phyloP scores from a whole-genome alignment of 129 eudicot genomes.

The Apium graveolens region DNA sequence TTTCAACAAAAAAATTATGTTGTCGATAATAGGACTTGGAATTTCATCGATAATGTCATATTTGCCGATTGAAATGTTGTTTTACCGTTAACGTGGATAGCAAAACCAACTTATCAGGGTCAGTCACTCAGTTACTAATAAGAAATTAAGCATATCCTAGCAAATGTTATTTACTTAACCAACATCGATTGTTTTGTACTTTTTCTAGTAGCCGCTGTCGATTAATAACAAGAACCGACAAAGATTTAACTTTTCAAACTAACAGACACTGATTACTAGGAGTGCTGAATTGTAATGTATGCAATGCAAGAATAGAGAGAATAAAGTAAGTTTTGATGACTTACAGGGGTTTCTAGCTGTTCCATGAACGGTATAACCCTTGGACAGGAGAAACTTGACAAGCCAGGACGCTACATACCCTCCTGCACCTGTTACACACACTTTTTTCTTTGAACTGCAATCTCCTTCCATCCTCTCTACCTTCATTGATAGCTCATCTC shows the following conservation, averaged over 20 bases:
- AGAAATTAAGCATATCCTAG: too few relatives aligned
- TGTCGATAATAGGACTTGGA: too few relatives aligned
- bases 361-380: conserved; percentile 17
- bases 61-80: too few relatives aligned
- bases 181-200: too few relatives aligned
- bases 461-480: background rate
- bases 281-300: background rate
- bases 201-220: too few relatives aligned
- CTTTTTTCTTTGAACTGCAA: background rate
- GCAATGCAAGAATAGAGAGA: background rate
- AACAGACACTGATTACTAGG: background rate
- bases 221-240: background rate
- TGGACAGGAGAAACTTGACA: conserved; percentile 9
- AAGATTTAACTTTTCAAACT: background rate
- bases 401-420: conserved; percentile 19
- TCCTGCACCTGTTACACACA: conserved; percentile 16
- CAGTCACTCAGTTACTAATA: too few relatives aligned
- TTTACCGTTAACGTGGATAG: too few relatives aligned
- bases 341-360: conserved; percentile 12
- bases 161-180: too few relatives aligned
- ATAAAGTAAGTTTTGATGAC: background rate
- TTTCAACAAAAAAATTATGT: background rate
- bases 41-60: too few relatives aligned
- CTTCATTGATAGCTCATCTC: background rate
- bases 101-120: too few relatives aligned